Evolutionary conservation across 2,329 filamentous ascomycete genomes (phyloP).

Genomic region (Pochonia chlamydosporia): DNA sequence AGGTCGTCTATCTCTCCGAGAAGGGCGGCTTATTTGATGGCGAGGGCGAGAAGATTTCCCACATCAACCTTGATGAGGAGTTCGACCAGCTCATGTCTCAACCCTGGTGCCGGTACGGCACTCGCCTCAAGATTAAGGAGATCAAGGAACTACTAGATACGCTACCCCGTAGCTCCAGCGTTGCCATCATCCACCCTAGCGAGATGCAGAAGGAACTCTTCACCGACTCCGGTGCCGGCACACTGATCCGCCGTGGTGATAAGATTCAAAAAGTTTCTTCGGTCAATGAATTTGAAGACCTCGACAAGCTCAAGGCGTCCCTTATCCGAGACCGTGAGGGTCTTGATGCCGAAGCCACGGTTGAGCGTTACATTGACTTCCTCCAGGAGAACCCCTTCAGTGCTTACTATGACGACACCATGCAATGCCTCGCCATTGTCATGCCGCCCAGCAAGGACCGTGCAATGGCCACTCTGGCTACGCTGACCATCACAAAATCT

Average conservation of each 20-base stretch:
- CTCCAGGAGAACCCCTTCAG: slow-evolving; percentile 76
- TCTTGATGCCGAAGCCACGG: slow-evolving; percentile 73
- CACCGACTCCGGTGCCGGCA: slow-evolving; percentile 91
- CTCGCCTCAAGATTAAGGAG: slow-evolving; percentile 93
- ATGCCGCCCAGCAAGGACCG: slow-evolving; percentile 64
- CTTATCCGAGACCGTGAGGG: slow-evolving; percentile 77
- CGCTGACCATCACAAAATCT: slow-evolving; percentile 87
- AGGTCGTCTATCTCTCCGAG: slow-evolving; percentile 98
- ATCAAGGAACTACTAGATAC: slow-evolving; percentile 89
- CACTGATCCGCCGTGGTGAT: slow-evolving; percentile 84
- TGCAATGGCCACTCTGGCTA: slow-evolving; percentile 75
- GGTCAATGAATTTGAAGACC: slow-evolving; percentile 68
- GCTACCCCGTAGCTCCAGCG: slow-evolving; percentile 84
- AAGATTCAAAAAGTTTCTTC: slow-evolving; percentile 73
- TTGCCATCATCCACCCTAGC: slow-evolving; percentile 95
- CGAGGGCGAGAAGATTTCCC: slow-evolving; percentile 89
- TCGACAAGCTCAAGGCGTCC: slow-evolving; percentile 73
- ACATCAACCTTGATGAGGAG: slow-evolving; percentile 96
- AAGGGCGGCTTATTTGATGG: slow-evolving; percentile 95
- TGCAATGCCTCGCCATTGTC: slow-evolving; percentile 89
- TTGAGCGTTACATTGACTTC: slow-evolving; percentile 80
- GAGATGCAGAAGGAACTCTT: slow-evolving; percentile 96
- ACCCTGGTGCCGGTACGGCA: slow-evolving; percentile 92
- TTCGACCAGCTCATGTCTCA: slow-evolving; percentile 89
- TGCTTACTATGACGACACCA: slow-evolving; percentile 88